These are phyloP conservation scores for Astrothelium macrocarpum DNA, from an alignment of 495 filamentous ascomycete species.

Conservation along the genomic window DNA sequence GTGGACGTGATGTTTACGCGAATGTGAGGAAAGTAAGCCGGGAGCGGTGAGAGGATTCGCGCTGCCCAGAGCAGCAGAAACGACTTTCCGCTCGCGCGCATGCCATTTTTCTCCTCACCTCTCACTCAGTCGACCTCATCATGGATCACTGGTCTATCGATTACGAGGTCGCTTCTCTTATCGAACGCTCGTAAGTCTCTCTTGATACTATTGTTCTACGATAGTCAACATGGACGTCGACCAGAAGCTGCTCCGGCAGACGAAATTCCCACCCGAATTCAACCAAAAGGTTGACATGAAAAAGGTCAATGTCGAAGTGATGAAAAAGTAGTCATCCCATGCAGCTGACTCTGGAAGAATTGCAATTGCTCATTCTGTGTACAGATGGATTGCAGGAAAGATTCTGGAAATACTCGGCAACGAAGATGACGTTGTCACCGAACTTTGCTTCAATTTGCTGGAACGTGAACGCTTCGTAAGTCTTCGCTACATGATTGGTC, in stretches of 20 bases:
- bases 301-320: constrained; percentile 92
- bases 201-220: background rate
- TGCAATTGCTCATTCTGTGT: constrained; percentile 8
- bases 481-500: constrained; percentile 13
- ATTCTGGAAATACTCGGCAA: constrained; percentile 77
- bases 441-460: constrained; percentile 81
- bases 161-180: background rate
- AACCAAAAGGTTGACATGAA: constrained; percentile 91
- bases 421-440: constrained; percentile 92
- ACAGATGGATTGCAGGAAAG: constrained; percentile 82
- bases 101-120: background rate
- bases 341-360: background rate
- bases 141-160: background rate
- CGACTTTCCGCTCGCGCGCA: background rate
- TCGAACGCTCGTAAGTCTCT: background rate
- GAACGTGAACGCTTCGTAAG: constrained; percentile 72
- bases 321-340: constrained; percentile 71
- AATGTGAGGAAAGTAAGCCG: background rate
- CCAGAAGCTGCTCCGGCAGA: constrained; percentile 75
- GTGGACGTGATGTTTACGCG: too few relatives aligned
- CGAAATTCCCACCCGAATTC: constrained; percentile 91
- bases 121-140: background rate
- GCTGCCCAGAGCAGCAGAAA: background rate
- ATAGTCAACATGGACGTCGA: constrained; percentile 45
- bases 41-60: background rate